Evolutionary conservation across 1,139 yeast species (phyloP).

Genomic region (Taphrina sp.): DNA sequence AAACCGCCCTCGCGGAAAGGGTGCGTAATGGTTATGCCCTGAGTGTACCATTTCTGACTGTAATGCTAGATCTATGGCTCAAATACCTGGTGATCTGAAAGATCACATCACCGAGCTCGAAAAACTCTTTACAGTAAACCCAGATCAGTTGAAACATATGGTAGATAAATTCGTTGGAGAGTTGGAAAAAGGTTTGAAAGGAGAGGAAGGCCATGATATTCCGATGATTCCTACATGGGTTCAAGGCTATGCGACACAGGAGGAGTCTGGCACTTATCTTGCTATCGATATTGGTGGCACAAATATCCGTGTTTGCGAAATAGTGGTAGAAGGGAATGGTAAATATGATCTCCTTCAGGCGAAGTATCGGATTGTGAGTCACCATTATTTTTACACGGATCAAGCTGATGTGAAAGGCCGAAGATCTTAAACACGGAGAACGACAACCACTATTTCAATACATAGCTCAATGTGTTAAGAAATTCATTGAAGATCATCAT

Average conservation of each 20-base stretch:
- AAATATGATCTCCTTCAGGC: slow-evolving; percentile 70
- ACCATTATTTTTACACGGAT: slow-evolving; percentile 51
- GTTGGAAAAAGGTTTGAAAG: slow-evolving; percentile 70
- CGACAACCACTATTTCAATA: slow-evolving; percentile 77
- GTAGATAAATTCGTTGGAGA: slow-evolving; percentile 69
- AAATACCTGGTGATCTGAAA: slow-evolving; percentile 64
- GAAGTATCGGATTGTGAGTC: slow-evolving; percentile 45
- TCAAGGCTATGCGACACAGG: slow-evolving; percentile 85
- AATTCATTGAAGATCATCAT: slow-evolving; percentile 59
- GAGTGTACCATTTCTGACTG: background rate
- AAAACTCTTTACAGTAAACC: slow-evolving; percentile 60
- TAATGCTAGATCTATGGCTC: slow-evolving; percentile 59
- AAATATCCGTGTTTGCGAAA: slow-evolving; percentile 85
- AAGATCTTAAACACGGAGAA: slow-evolving; percentile 69
- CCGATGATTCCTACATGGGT: slow-evolving; percentile 99
- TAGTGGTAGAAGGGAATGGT: slow-evolving; percentile 73
- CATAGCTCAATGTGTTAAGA: slow-evolving; percentile 75
- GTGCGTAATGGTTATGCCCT: background rate
- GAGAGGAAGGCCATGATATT: slow-evolving; percentile 41
- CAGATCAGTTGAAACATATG: slow-evolving; percentile 60
- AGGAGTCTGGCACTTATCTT: slow-evolving; percentile 81
- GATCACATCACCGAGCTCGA: slow-evolving; percentile 61
- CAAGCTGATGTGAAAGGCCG: slow-evolving; percentile 37
- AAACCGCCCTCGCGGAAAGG: slow-evolving; percentile 31
- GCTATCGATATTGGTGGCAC: slow-evolving; percentile 88